A percentile compares a stretch with the other conserved stretches of the same genome.
phyloP scores from a whole-genome alignment of 163 green algal genomes.

The Trebouxia gelatinosa region DNA sequence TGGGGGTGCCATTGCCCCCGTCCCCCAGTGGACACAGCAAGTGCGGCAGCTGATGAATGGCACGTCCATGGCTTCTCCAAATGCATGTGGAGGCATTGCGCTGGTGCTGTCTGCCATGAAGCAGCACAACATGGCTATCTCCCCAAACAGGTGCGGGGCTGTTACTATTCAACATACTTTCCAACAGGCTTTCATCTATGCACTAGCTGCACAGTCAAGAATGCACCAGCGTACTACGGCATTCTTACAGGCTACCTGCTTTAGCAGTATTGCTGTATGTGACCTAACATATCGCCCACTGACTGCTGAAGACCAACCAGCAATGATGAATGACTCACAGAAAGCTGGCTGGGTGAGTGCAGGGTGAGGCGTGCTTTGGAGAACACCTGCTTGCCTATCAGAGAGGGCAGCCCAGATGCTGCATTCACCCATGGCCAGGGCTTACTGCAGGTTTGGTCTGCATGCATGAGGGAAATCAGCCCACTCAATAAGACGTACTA shows the following conservation, averaged over 20 bases:
- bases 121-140: conserved; percentile 23
- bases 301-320: not conserved
- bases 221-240: not conserved
- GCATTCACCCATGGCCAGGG: conserved; percentile 79
- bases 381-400: conserved; percentile 66
- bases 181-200: too few species aligned
- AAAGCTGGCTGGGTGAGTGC: not conserved
- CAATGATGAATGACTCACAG: not conserved
- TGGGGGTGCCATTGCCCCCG: conserved; percentile 83
- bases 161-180: not conserved
- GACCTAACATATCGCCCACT: not conserved
- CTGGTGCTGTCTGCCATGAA: conserved; percentile 81
- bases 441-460: conserved; percentile 78
- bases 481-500: too few species aligned
- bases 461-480: too few species aligned
- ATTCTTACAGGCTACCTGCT: not conserved
- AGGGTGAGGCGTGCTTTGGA: conserved; percentile 77
- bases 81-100: conserved; percentile 78
- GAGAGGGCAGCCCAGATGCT: conserved; percentile 43
- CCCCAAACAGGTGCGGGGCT: conserved; percentile 30
- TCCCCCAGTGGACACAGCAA: conserved; percentile 77
- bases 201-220: too few species aligned
- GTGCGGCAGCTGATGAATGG: conserved; percentile 90
- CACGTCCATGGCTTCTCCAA: conserved; percentile 83
- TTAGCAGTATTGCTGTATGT: too few species aligned